These are phyloP conservation scores for Zygoascus meyerae DNA, from an alignment of 1,139 yeast genomes.

Conservation along the genomic window DNA sequence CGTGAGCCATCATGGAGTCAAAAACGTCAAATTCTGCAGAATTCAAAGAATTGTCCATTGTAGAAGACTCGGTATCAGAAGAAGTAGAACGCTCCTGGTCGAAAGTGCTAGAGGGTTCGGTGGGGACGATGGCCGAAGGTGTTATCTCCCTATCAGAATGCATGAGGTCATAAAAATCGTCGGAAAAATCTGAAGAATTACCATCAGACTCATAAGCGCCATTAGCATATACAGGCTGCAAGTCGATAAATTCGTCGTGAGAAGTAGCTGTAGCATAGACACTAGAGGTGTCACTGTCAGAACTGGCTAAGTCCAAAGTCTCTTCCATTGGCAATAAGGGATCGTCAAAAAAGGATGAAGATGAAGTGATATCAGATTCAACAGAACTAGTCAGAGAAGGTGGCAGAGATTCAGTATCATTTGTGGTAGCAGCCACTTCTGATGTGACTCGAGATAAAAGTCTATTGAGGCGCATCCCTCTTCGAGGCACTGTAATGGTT, in stretches of 20 bases:
- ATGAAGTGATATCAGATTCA: no score
- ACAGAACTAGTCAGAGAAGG: slow-evolving; percentile 1
- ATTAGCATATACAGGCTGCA: neutral
- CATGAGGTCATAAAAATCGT: neutral
- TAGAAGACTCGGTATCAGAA: neutral
- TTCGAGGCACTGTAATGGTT: no score
- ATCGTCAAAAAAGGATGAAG: neutral
- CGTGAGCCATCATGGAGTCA: slow-evolving; percentile 3
- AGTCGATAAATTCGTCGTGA: slow-evolving; percentile 8
- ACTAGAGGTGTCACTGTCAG: slow-evolving; percentile 8
- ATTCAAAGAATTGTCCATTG: neutral
- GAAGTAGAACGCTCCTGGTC: no score
- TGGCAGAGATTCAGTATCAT: neutral
- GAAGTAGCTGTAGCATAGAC: slow-evolving; percentile 8
- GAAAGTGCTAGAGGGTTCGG: no score
- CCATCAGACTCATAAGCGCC: slow-evolving; percentile 5
- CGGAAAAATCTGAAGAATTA: slow-evolving; percentile 10
- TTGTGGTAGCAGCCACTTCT: neutral
- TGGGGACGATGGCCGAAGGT: neutral
- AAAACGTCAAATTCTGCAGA: slow-evolving; percentile 3
- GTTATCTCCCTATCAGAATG: neutral
- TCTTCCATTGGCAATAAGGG: neutral
- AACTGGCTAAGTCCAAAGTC: neutral
- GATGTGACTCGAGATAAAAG: no score
- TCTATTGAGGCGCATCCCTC: no score